Evolutionary conservation across 1,284 basidiomycete genomes (phyloP).

Genomic region (Mycena citricolor): DNA sequence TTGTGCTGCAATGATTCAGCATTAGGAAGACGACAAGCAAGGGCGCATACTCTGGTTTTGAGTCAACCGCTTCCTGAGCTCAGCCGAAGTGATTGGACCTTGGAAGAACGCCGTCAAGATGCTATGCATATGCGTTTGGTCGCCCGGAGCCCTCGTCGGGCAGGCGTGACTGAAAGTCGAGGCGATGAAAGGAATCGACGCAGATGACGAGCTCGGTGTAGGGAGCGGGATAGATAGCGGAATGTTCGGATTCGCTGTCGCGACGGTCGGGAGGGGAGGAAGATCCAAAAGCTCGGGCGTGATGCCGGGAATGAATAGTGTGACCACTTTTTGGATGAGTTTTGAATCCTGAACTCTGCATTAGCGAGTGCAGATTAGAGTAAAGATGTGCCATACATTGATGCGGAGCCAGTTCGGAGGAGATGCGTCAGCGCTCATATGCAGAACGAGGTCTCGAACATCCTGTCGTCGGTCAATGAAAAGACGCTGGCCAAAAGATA

Average conservation of each 20-base stretch:
- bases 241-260: conserved; percentile 65
- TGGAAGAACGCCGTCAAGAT: conserved; percentile 81
- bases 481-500: not conserved
- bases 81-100: conserved; percentile 73
- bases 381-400: conserved; percentile 51
- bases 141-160: conserved; percentile 88
- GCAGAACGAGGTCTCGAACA: conserved; percentile 79
- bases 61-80: conserved; percentile 67
- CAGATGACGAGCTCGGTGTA: conserved; percentile 34
- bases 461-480: conserved; percentile 50
- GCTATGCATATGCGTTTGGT: conserved; percentile 81
- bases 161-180: conserved; percentile 88
- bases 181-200: conserved; percentile 69
- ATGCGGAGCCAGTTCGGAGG: conserved; percentile 82
- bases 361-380: conserved; percentile 9
- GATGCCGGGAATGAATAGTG: conserved; percentile 80
- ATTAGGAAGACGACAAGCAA: conserved; percentile 6
- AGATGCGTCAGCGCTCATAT: conserved; percentile 78
- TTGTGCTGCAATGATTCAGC: conserved; percentile 47
- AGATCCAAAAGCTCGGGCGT: conserved; percentile 69
- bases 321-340: conserved; percentile 74
- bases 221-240: conserved; percentile 64
- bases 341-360: conserved; percentile 56
- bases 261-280: conserved; percentile 60
- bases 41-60: conserved; percentile 52